These are phyloP conservation scores for Mucor plumbeus DNA, from an alignment of 371 early-diverging fungal species.

Conservation along the genomic window DNA sequence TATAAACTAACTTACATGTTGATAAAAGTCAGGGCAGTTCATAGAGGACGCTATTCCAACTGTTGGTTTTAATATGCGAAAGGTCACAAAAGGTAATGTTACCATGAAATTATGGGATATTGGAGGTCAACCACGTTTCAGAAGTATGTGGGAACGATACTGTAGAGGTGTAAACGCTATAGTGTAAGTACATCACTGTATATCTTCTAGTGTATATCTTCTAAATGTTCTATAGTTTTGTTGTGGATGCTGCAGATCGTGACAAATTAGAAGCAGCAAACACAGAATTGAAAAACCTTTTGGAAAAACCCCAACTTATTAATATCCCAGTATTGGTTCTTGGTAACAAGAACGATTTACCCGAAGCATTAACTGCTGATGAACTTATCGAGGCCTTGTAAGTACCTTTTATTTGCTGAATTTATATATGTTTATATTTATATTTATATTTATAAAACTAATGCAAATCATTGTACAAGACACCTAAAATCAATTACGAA, in stretches of 20 bases:
- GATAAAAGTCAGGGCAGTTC: conserved; percentile 85
- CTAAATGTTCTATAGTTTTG: conserved; percentile 70
- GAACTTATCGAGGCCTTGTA: conserved; percentile 91
- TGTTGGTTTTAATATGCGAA: conserved; percentile 99
- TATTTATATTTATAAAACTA: not conserved
- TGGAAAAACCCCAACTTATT: conserved; percentile 91
- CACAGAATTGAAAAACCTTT: conserved; percentile 87
- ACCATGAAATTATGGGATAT: conserved; percentile 99
- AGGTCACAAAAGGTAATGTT: conserved; percentile 89
- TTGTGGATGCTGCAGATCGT: conserved; percentile 95
- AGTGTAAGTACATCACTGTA: conserved; percentile 68
- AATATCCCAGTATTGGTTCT: conserved; percentile 96
- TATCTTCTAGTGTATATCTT: not conserved
- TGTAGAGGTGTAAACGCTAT: conserved; percentile 97
- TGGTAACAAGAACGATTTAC: conserved; percentile 99
- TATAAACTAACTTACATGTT: too few species aligned
- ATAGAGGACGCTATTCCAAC: conserved; percentile 98
- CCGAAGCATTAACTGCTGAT: conserved; percentile 88
- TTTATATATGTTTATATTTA: not conserved
- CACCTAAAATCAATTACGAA: conserved; percentile 89
- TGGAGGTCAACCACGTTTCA: conserved; percentile 96
- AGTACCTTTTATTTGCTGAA: conserved; percentile 26
- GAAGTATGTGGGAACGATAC: conserved; percentile 98
- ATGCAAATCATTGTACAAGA: conserved; percentile 43
- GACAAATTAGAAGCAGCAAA: conserved; percentile 90